Base-by-base conservation (phyloP, 495 filamentous ascomycete genomes). In the Aspergillus saccharolyticus region DNA sequence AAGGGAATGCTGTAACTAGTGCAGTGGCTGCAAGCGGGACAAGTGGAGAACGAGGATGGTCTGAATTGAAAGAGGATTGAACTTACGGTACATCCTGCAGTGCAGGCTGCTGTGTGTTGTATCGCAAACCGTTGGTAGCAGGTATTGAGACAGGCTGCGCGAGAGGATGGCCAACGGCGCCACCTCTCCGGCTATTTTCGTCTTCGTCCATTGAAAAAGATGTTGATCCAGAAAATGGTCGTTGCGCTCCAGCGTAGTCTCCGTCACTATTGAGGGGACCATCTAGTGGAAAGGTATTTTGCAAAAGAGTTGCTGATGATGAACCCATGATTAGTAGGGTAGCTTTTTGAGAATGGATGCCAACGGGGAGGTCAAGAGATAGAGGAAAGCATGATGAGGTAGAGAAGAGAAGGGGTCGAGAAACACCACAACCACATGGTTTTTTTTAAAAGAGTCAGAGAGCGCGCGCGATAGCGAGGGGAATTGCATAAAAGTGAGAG, bases 71-170 rank as follows among this genome's bases (percentile, higher is more conserved):
- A 76, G 64, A 71, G 52, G 66, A 79, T 76, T 71, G 52, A 66
- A 79, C 77, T 71, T 78, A 80, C 77, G 73, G 67, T 63, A 76
- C 66, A 68, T 77, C 74, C 54, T 78, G 74, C 70, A 74, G 62
- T 52, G 64, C 67, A 74, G 72, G 59, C 60, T 70, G 69, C 61
- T 73, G 73, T 68, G 73, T 64, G 64, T 69, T 73, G 72, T 77
- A 79, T 63, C 71, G 66, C 63, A 76, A 64, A 66, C 73, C 71
- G 72, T 75, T 78, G 67, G 69, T 74, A 61, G 69, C 70, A 66
- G 74, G 67, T 60, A 78, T 72, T 20, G 76, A 72, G 60, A 70
- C 67, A 20, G 68, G 64, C 47, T 71, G 67, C 25, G 63, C 60
- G 47, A 74, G 54, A 60, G 61, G 56, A 54, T 69, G 66, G 46